These are phyloP conservation scores for Hippophae gyantsensis DNA, from an alignment of 306 rosid genomes.

Conservation along the genomic window DNA sequence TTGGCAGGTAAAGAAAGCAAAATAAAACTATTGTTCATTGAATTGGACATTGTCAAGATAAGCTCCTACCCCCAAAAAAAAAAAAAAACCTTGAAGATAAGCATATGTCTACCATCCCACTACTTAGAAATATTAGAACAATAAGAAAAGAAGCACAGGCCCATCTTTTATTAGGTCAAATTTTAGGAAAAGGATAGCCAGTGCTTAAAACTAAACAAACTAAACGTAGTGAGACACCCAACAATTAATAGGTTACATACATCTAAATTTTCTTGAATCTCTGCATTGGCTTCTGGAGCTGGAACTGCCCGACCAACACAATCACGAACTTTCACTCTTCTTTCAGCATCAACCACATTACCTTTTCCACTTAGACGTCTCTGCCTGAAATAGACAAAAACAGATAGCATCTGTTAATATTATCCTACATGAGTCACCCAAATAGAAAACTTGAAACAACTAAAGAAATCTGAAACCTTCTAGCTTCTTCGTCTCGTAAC, in stretches of 20 bases:
- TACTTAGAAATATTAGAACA: no score
- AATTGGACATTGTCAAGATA: no score
- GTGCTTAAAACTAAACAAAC: neutral
- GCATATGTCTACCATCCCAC: no score
- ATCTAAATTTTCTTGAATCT: slow-evolving; percentile 79
- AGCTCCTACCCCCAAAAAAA: no score
- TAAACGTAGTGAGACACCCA: neutral
- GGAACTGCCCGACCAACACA: slow-evolving; percentile 73
- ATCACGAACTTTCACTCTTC: slow-evolving; percentile 65
- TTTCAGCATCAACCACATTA: slow-evolving; percentile 52
- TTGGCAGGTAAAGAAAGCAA: no score
- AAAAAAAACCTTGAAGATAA: no score
- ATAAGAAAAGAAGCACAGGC: no score
- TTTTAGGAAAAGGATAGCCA: neutral
- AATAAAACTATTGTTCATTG: no score
- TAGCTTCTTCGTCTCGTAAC: slow-evolving; percentile 49
- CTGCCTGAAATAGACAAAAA: slow-evolving; percentile 46
- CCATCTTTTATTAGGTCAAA: neutral
- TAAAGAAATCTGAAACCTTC: no score
- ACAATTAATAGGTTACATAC: slow-evolving; percentile 32
- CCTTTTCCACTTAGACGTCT: slow-evolving; percentile 62
- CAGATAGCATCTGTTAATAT: slow-evolving; percentile 17
- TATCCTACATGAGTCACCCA: slow-evolving; percentile 15
- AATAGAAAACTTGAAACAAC: slow-evolving; percentile 6
- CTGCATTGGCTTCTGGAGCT: slow-evolving; percentile 96